Percentiles rank a stretch among this genome's conserved stretches.
These are phyloP conservation scores for Mentha longifolia DNA, from an alignment of 257 asterid genomes.

Conservation along the genomic window DNA sequence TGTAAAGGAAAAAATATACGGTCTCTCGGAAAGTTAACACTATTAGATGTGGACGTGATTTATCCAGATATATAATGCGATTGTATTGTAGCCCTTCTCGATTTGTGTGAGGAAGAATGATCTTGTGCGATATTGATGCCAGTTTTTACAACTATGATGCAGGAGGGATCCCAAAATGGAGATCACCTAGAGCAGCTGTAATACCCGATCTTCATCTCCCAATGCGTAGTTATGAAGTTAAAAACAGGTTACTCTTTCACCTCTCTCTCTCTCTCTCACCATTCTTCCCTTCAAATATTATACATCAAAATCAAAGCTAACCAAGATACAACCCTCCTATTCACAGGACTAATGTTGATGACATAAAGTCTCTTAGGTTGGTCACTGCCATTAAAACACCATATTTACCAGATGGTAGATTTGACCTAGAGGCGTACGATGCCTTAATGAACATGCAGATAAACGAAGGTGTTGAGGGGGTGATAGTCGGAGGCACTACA, in stretches of 20 bases:
- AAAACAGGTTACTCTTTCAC: slow-evolving; percentile 56
- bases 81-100: neutral
- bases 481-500: slow-evolving; percentile 87
- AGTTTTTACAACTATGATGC: slow-evolving; percentile 28
- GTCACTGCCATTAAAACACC: slow-evolving; percentile 88
- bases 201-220: slow-evolving; percentile 78
- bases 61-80: neutral
- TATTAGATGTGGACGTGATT: neutral
- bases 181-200: slow-evolving; percentile 71
- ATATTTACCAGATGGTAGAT: slow-evolving; percentile 85
- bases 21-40: neutral
- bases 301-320: neutral
- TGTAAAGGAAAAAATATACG: neutral
- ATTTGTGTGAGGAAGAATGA: neutral
- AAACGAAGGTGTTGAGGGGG: slow-evolving; percentile 77
- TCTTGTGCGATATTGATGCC: slow-evolving; percentile 12
- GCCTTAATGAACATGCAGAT: slow-evolving; percentile 70
- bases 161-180: slow-evolving; percentile 63
- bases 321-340: neutral
- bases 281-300: neutral
- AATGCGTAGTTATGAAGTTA: slow-evolving; percentile 86
- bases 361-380: slow-evolving; percentile 70
- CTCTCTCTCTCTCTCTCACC: neutral
- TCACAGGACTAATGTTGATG: slow-evolving; percentile 76
- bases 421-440: slow-evolving; percentile 87